phyloP scores from a whole-genome alignment of 78 protist genomes.

The Dictyostelium citrinum region DNA sequence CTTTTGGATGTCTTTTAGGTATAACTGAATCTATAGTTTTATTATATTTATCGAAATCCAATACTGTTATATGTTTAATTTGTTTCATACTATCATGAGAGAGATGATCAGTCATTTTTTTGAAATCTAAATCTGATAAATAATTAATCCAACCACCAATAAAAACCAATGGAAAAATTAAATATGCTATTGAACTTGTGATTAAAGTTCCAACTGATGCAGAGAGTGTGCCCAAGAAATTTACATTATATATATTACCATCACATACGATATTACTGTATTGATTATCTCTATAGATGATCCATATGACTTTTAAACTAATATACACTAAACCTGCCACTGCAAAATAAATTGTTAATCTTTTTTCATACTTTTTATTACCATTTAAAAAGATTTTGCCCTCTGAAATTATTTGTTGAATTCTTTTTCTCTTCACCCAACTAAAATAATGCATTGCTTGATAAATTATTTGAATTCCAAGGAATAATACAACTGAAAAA shows the following conservation, averaged over 20 bases:
- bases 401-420: background rate
- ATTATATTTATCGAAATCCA: background rate
- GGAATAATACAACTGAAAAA: background rate
- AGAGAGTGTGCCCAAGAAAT: background rate
- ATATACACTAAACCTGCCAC: background rate
- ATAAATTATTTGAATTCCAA: background rate
- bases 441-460: background rate
- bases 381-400: background rate
- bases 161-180: background rate
- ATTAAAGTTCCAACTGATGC: background rate
- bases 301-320: background rate
- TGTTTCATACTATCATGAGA: background rate
- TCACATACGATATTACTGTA: background rate
- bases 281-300: background rate
- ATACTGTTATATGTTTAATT: background rate
- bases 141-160: background rate
- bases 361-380: background rate
- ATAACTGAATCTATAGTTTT: background rate
- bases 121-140: background rate
- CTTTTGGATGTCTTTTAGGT: background rate
- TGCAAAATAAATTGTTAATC: background rate
- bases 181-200: background rate
- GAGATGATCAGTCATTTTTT: background rate
- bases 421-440: background rate
- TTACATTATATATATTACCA: background rate